Conservation (phyloP, 768 basidiomycete genomes). For the Rhizopogon salebrosus region DNA sequence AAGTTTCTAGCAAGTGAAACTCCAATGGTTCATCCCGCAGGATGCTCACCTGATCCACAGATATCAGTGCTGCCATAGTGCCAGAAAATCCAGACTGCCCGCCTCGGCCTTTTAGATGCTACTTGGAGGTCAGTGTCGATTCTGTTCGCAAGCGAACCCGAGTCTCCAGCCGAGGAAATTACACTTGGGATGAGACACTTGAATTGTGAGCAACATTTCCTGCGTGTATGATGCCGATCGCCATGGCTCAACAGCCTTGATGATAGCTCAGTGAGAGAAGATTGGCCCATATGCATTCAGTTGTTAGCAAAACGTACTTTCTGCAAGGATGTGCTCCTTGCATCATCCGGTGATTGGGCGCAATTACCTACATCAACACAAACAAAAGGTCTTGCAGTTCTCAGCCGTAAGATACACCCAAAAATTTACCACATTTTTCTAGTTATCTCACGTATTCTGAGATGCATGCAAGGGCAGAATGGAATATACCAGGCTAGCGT, state of each 20-base stretch:
- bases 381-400: background rate
- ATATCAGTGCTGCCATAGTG: background rate
- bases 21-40: background rate
- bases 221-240: background rate
- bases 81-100: background rate
- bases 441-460: background rate
- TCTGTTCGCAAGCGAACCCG: background rate
- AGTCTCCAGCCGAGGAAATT: background rate
- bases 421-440: background rate
- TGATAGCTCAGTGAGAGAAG: background rate
- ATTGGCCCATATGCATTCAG: background rate
- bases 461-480: background rate
- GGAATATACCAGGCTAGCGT: constrained; percentile 1
- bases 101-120: background rate
- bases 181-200: background rate
- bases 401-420: no score
- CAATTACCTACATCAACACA: background rate
- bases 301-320: background rate
- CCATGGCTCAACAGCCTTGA: background rate
- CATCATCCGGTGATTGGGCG: background rate
- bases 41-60: background rate
- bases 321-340: background rate
- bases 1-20: background rate
- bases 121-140: background rate
- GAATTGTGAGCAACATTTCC: background rate